These are phyloP conservation scores for Sclerotinia spermophila DNA, from an alignment of 2,329 filamentous ascomycete genomes.

Conservation along the genomic window DNA sequence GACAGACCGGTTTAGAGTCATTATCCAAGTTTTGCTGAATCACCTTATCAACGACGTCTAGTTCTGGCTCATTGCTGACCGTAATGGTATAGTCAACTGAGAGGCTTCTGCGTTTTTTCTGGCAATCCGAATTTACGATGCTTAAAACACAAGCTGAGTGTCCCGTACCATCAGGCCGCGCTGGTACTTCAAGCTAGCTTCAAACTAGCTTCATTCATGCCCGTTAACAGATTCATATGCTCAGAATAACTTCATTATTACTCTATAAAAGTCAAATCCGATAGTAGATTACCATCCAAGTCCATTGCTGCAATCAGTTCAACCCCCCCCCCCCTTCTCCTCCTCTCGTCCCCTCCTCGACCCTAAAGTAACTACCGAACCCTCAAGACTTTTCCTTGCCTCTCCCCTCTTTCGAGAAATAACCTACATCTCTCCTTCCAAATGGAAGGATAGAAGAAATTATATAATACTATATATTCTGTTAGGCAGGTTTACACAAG, in stretches of 20 bases:
- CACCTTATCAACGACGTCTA: background rate
- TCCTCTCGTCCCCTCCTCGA: no score
- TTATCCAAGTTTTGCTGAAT: background rate
- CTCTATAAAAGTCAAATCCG: accelerated
- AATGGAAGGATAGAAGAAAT: no score
- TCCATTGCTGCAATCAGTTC: no score
- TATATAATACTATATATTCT: no score
- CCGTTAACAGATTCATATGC: background rate
- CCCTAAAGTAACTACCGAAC: no score
- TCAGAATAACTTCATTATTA: accelerated
- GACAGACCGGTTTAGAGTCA: background rate
- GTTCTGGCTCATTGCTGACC: background rate
- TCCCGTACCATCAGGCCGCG: background rate
- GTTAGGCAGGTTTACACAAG: no score
- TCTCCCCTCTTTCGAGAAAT: no score
- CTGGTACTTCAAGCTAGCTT: background rate
- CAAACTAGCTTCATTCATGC: background rate
- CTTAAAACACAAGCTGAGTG: background rate
- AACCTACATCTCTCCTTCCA: no score
- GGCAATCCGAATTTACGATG: background rate
- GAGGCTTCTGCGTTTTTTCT: background rate
- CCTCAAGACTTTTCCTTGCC: no score
- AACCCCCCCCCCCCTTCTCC: no score
- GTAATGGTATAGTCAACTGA: background rate
- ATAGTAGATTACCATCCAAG: background rate